A percentile compares a stretch with the other conserved stretches of the same genome.
phyloP scores from a whole-genome alignment of 1,284 basidiomycete species.

The Boletus holoroseus region DNA sequence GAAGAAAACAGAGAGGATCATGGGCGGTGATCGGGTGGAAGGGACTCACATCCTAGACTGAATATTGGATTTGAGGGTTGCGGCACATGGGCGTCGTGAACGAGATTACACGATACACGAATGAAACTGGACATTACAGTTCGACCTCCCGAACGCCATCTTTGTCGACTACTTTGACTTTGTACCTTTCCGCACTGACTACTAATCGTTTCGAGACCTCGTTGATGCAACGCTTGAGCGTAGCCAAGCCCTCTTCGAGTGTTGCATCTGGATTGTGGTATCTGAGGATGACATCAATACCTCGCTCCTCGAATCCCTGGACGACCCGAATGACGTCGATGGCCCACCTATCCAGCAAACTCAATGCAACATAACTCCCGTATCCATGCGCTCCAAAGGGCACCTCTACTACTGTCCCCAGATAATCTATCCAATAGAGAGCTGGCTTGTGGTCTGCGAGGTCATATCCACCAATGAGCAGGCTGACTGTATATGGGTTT shows the following conservation, averaged over 20 bases:
- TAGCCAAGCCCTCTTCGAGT: constrained; percentile 80
- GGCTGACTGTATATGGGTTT: constrained; percentile 86
- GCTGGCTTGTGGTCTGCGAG: constrained; percentile 59
- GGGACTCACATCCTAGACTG: constrained; percentile 28
- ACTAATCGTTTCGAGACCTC: constrained; percentile 85
- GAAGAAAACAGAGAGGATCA: constrained; percentile 48
- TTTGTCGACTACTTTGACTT: constrained; percentile 87
- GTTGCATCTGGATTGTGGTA: constrained; percentile 82
- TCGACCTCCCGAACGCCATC: constrained; percentile 80
- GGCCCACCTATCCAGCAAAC: constrained; percentile 82
- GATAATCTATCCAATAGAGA: constrained; percentile 95
- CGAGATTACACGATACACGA: constrained; percentile 10
- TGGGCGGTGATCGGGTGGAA: constrained; percentile 50
- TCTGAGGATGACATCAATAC: constrained; percentile 35
- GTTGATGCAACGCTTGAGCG: constrained; percentile 80
- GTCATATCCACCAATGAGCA: constrained; percentile 92
- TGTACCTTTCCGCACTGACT: constrained; percentile 78
- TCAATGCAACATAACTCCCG: constrained; percentile 87
- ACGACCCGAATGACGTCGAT: neutral
- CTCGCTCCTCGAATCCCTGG: neutral
- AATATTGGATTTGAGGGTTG: neutral
- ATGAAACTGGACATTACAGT: constrained; percentile 37
- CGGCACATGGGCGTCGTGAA: neutral
- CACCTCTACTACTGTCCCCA: constrained; percentile 84
- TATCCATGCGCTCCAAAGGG: constrained; percentile 97